Percentiles rank a stretch among this genome's conserved stretches.
phyloP scores from a whole-genome alignment of 2,329 filamentous ascomycete species.

The Botrytis elliptica region DNA sequence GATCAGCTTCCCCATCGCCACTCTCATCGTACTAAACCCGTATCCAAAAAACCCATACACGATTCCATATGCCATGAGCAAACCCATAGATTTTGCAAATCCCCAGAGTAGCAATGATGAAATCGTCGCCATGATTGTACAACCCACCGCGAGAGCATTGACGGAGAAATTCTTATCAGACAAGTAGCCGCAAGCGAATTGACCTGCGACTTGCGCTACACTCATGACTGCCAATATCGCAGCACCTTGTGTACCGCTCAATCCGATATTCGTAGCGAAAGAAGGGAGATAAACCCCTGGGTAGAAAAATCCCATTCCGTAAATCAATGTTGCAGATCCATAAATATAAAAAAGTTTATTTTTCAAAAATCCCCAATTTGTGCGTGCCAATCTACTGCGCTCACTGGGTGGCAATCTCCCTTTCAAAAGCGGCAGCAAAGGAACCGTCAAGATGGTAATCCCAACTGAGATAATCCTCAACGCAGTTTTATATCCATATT shows the following conservation, averaged over 20 bases:
- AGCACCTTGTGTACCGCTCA: background rate
- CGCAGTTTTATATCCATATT: constrained; percentile 45
- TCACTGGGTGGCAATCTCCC: background rate
- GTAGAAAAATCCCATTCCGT: background rate
- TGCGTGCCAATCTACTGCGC: background rate
- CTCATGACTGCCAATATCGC: background rate
- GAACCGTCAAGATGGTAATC: constrained; percentile 42
- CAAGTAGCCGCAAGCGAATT: background rate
- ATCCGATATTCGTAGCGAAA: background rate
- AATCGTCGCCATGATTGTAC: background rate
- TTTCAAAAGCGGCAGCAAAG: background rate
- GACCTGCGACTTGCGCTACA: background rate
- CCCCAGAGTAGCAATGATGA: background rate
- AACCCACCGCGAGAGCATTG: background rate
- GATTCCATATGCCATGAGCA: background rate
- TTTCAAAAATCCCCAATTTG: background rate
- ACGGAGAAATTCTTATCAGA: background rate
- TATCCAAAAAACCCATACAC: background rate
- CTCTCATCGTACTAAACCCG: background rate
- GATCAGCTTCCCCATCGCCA: background rate
- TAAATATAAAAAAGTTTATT: background rate
- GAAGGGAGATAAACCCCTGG: background rate
- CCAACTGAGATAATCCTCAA: constrained; percentile 43
- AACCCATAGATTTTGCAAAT: background rate
- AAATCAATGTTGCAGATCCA: background rate